These are phyloP conservation scores for Pilobolus umbonatus DNA, from an alignment of 192 early-diverging fungal genomes.

Conservation along the genomic window DNA sequence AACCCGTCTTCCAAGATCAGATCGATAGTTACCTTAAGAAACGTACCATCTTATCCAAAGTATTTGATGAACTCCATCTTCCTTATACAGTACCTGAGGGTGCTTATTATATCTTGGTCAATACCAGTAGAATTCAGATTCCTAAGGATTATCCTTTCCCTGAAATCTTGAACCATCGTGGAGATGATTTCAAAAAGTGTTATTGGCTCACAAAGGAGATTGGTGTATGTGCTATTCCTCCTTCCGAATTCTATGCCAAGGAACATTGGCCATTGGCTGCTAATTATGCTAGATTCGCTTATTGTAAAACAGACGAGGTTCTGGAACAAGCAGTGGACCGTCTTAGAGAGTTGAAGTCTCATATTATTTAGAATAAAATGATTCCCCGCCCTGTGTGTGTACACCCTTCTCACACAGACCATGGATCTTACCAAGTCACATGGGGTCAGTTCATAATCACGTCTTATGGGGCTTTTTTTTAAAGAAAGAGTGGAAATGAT, in stretches of 20 bases:
- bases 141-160: conserved; percentile 61
- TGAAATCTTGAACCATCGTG: conserved; percentile 50
- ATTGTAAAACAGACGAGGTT: conserved; percentile 86
- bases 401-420: too few species aligned
- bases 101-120: conserved; percentile 90
- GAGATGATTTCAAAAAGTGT: conserved; percentile 72
- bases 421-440: too few species aligned
- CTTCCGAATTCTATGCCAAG: conserved; percentile 81
- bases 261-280: conserved; percentile 61
- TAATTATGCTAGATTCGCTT: conserved; percentile 83
- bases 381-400: too few species aligned
- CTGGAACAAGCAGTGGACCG: conserved; percentile 68
- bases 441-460: too few species aligned
- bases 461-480: too few species aligned
- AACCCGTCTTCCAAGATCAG: conserved; percentile 68
- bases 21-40: conserved; percentile 60
- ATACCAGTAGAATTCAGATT: conserved; percentile 61
- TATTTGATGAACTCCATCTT: conserved; percentile 63
- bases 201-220: conserved; percentile 83
- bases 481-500: too few species aligned
- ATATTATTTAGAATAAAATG: conserved; percentile 37
- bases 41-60: conserved; percentile 66
- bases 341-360: conserved; percentile 55
- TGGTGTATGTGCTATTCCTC: conserved; percentile 90
- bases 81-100: conserved; percentile 85